These are phyloP conservation scores for Plectosphaerella cucumerina DNA, from an alignment of 2,329 filamentous ascomycete genomes.

Conservation along the genomic window DNA sequence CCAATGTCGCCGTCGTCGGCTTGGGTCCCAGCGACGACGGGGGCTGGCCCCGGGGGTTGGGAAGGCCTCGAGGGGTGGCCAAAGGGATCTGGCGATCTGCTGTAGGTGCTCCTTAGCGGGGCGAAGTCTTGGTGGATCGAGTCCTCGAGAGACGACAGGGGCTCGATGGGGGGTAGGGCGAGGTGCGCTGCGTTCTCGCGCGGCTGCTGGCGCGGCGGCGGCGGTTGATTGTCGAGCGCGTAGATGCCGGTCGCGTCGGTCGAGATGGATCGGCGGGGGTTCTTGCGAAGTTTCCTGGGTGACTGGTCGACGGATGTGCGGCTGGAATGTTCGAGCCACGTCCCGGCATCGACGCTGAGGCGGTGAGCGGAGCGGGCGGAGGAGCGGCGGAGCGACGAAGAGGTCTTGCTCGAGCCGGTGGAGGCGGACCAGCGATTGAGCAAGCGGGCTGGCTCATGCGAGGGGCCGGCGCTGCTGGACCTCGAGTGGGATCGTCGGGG, in stretches of 20 bases:
- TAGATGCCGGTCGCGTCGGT: background rate
- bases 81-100: background rate
- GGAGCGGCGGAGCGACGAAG: slow-evolving; percentile 1
- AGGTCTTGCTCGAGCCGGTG: slow-evolving; percentile 36
- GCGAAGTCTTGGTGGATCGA: background rate
- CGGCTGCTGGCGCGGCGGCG: background rate
- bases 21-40: background rate
- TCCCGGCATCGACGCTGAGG: background rate
- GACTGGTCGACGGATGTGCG: background rate
- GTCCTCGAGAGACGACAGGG: background rate
- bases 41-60: background rate
- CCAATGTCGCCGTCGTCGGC: background rate
- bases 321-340: background rate
- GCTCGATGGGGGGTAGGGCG: background rate
- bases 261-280: background rate
- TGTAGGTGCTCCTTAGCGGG: background rate
- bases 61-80: background rate
- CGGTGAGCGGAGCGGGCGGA: background rate
- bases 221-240: background rate
- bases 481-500: slow-evolving; percentile 19
- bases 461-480: slow-evolving; percentile 27
- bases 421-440: slow-evolving; percentile 47
- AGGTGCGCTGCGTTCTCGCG: background rate
- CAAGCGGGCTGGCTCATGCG: slow-evolving; percentile 36
- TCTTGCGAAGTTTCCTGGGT: background rate